A percentile compares a stretch with the other conserved stretches of the same genome.
Conservation (phyloP, 2,329 filamentous ascomycete genomes). For the Calonectria pauciramosa region DNA sequence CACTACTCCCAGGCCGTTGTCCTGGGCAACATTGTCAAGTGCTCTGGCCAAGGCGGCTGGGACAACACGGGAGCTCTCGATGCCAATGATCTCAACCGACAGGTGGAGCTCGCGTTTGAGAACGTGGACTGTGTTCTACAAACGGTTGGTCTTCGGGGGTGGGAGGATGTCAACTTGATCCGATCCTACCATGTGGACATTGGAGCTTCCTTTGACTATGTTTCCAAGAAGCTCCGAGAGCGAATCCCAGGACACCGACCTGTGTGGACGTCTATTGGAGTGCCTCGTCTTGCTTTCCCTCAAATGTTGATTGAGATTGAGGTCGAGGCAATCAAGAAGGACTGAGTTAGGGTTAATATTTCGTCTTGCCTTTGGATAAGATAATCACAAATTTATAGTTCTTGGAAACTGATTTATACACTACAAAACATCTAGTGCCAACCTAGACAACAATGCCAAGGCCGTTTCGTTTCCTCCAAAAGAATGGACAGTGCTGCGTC, state of each 20-base stretch:
- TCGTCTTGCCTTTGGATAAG: no score
- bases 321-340: conserved; percentile 33
- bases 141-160: conserved; percentile 38
- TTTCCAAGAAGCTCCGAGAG: conserved; percentile 27
- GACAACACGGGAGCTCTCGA: conserved; percentile 32
- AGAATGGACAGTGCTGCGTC: not conserved
- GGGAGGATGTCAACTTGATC: conserved; percentile 47
- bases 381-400: no score
- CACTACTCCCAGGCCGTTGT: conserved; percentile 6
- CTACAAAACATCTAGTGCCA: not conserved
- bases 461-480: not conserved
- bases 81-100: conserved; percentile 21
- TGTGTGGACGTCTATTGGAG: conserved; percentile 15
- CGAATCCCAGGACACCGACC: conserved; percentile 32
- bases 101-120: conserved; percentile 37
- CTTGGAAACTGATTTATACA: not conserved
- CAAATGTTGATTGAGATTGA: conserved; percentile 41
- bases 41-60: conserved; percentile 43
- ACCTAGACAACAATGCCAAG: not conserved
- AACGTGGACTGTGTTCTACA: conserved; percentile 44
- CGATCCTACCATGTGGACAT: conserved; percentile 43
- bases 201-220: conserved; percentile 22
- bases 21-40: conserved; percentile 42
- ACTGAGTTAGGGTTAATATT: no score
- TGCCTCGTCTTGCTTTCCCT: conserved; percentile 35